These are phyloP conservation scores for Gonapodya prolifera DNA, from an alignment of 192 early-diverging fungal genomes.

Conservation along the genomic window DNA sequence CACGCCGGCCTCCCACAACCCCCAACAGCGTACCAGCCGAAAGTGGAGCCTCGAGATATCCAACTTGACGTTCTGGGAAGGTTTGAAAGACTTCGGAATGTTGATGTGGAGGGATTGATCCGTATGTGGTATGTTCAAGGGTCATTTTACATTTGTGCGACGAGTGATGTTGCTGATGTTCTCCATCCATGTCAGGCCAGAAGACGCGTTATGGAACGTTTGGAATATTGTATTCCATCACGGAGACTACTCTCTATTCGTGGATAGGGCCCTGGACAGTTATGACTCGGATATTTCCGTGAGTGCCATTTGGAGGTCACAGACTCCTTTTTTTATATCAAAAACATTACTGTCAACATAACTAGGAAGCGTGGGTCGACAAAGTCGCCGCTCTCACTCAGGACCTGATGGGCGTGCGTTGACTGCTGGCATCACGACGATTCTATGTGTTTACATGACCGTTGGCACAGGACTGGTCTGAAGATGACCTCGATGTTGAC, in stretches of 20 bases:
- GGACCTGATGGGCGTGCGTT: conserved; percentile 3
- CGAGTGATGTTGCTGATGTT: too few relatives aligned
- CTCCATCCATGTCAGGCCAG: background rate
- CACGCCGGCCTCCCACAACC: background rate
- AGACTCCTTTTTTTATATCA: background rate
- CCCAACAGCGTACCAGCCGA: background rate
- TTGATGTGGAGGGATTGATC: background rate
- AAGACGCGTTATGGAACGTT: conserved; percentile 7
- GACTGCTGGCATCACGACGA: background rate
- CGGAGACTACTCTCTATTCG: conserved; percentile 7
- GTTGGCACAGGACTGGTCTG: background rate
- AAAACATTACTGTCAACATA: background rate
- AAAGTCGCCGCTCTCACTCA: conserved; percentile 7
- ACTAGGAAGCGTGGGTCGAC: conserved; percentile 5
- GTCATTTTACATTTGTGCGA: too few relatives aligned
- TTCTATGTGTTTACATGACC: background rate
- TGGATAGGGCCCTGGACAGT: conserved; percentile 5
- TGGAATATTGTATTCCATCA: conserved; percentile 10
- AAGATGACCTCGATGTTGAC: conserved; percentile 8
- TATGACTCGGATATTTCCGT: conserved; percentile 1
- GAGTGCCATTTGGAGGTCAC: background rate
- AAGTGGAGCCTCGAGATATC: background rate
- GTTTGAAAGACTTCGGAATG: background rate
- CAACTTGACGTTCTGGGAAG: background rate
- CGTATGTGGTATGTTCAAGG: background rate